Conservation (phyloP, 352 stramenopile species). For the Phytophthora fragariae region DNA sequence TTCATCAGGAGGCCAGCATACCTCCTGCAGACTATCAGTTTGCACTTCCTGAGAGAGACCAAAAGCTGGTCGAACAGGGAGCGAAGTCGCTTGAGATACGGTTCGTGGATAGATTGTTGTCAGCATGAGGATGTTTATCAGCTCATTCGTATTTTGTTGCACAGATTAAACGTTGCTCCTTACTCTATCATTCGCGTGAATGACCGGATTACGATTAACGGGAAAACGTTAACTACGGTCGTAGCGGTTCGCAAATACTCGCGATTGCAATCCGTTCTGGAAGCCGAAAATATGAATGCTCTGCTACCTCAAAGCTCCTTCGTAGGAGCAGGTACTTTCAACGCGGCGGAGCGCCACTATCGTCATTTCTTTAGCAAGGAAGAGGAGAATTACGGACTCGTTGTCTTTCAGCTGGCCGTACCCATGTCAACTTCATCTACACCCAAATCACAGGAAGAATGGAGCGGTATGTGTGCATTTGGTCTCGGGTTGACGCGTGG, state of each 20-base stretch:
- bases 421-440: slow-evolving; percentile 12
- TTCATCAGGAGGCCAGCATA: slow-evolving; percentile 20
- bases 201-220: slow-evolving; percentile 74
- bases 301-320: slow-evolving; percentile 50
- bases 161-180: slow-evolving; percentile 64
- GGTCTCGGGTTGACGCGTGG: not conserved
- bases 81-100: slow-evolving; percentile 73
- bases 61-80: slow-evolving; percentile 55
- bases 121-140: not conserved
- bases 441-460: slow-evolving; percentile 54
- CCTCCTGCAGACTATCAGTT: slow-evolving; percentile 69
- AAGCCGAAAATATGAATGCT: slow-evolving; percentile 56
- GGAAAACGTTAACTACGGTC: slow-evolving; percentile 51
- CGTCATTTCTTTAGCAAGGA: slow-evolving; percentile 69
- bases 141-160: slow-evolving; percentile 2
- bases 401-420: slow-evolving; percentile 63
- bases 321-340: slow-evolving; percentile 28
- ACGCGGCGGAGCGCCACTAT: slow-evolving; percentile 51
- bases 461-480: slow-evolving; percentile 44
- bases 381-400: slow-evolving; percentile 58
- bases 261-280: slow-evolving; percentile 57
- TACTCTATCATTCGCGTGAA: slow-evolving; percentile 78
- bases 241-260: slow-evolving; percentile 69
- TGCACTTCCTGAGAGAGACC: slow-evolving; percentile 48
- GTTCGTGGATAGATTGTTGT: slow-evolving; percentile 34